Evolutionary conservation across 148 eudicot species (phyloP), one percentile per base, ranked within the genome.

Genomic region (Rhododendron kiyosumense): DNA sequence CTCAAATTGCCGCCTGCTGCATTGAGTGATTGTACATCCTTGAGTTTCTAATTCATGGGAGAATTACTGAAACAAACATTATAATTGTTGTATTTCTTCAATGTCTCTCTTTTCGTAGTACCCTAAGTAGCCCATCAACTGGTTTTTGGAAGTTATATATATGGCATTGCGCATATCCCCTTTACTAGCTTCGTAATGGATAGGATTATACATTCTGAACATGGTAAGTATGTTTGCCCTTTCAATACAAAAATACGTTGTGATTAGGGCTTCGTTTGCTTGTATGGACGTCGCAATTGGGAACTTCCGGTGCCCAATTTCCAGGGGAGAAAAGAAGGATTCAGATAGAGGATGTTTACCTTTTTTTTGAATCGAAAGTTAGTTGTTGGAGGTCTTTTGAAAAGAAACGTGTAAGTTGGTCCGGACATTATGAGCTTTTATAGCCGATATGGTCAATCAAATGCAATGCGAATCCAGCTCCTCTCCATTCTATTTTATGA

Each of bases 1-100:
- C 26, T 38, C 46, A 7, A 67, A 71, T 48, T 7, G 61, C 51
- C 46, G 51, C 51, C 69, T 61, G 88, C 67, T 78, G 61, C 45
- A 59, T 77, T 65, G 54, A 78, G 83, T n/a, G 17, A 49, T 46
- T n/a, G 43, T 77, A 82, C 75, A 82, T 76, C 65, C 54, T 81
- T 28, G 34, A 86, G 48, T 77, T 59, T 57, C 82, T 80, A 28
- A 7, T 30, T 28, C 10, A 59, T 46, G 49, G 79, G 79, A 41
- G 36, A 17, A 69, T n/a, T 48, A 24, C 49, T 12, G 34, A 28
- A 51, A 11, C 22, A 54, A 71, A 82, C 30, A 5, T 43, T 54
- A 9, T 22, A 34, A 26, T 57, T 15, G 17, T 12, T 75, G 76
- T 74, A 10, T 43, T 43, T 81, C 75, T 54, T 43, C 14, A 26